Evolutionary conservation across 768 basidiomycete genomes (phyloP).

Genomic region (Xerocomellus chrysenteron): DNA sequence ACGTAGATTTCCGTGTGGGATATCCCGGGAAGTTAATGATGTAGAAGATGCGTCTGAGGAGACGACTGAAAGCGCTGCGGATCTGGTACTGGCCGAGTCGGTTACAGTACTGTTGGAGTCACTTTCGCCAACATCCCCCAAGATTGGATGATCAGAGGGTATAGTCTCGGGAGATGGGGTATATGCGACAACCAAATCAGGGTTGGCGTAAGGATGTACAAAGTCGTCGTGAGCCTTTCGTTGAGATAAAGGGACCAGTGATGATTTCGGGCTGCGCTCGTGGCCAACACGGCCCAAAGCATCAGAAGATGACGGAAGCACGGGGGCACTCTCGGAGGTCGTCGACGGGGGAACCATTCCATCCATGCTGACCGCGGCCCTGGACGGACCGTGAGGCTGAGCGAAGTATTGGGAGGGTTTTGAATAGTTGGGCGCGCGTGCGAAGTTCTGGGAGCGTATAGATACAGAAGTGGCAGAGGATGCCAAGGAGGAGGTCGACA

Average conservation of each 20-base stretch:
- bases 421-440: conserved; percentile 25
- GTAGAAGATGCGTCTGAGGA: conserved; percentile 34
- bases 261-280: conserved; percentile 16
- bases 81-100: conserved; percentile 40
- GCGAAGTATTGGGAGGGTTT: conserved; percentile 5
- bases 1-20: conserved; percentile 16
- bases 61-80: conserved; percentile 35
- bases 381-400: conserved; percentile 6
- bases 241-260: conserved; percentile 30
- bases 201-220: conserved; percentile 80
- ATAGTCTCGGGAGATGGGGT: conserved; percentile 30
- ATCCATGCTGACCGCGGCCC: conserved; percentile 10
- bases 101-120: conserved; percentile 56
- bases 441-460: conserved; percentile 42
- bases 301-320: conserved; percentile 13
- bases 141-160: conserved; percentile 30
- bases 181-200: conserved; percentile 53
- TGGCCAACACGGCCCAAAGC: not conserved
- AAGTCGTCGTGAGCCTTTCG: conserved; percentile 37
- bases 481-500: conserved; percentile 55
- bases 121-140: conserved; percentile 40
- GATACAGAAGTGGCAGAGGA: conserved; percentile 17
- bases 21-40: conserved; percentile 23
- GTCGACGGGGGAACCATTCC: conserved; percentile 1
- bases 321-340: conserved; percentile 1